Conservation (phyloP, 768 basidiomycete species). For the Astraeus odoratus region DNA sequence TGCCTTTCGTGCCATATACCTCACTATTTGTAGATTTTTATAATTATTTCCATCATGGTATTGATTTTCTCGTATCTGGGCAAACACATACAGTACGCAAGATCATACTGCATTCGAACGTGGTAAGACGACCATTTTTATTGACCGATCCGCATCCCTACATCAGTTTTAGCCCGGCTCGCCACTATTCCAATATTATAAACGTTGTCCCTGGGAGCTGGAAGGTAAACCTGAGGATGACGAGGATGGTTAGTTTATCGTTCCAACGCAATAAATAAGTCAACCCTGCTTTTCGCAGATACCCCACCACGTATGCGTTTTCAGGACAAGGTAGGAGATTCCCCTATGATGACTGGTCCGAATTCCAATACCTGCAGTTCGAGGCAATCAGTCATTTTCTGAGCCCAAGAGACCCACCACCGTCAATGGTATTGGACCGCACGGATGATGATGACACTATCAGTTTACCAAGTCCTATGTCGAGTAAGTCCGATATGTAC, state of each 20-base stretch:
- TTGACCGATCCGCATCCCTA: background rate
- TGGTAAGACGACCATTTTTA: constrained; percentile 43
- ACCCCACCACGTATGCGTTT: constrained; percentile 70
- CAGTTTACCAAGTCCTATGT: constrained; percentile 59
- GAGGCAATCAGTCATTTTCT: constrained; percentile 76
- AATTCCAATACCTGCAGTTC: constrained; percentile 38
- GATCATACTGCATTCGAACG: constrained; percentile 82
- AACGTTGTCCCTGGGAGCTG: constrained; percentile 88
- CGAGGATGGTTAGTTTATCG: constrained; percentile 56
- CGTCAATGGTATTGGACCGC: constrained; percentile 75
- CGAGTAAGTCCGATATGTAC: constrained; percentile 41
- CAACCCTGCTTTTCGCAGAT: constrained; percentile 35
- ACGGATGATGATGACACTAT: constrained; percentile 70
- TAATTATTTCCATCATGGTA: constrained; percentile 88
- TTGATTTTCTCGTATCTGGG: constrained; percentile 80
- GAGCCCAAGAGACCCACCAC: constrained; percentile 64
- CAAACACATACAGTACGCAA: constrained; percentile 70
- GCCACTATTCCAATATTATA: constrained; percentile 83
- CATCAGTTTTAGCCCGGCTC: constrained; percentile 64
- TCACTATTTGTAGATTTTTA: constrained; percentile 59
- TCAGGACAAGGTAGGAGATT: constrained; percentile 52
- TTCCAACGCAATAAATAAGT: background rate
- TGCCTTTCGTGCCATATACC: background rate
- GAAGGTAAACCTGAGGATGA: constrained; percentile 76
- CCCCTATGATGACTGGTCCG: background rate